Conservation (phyloP, 371 early-diverging fungal genomes). For the Syncephalis fuscata region DNA sequence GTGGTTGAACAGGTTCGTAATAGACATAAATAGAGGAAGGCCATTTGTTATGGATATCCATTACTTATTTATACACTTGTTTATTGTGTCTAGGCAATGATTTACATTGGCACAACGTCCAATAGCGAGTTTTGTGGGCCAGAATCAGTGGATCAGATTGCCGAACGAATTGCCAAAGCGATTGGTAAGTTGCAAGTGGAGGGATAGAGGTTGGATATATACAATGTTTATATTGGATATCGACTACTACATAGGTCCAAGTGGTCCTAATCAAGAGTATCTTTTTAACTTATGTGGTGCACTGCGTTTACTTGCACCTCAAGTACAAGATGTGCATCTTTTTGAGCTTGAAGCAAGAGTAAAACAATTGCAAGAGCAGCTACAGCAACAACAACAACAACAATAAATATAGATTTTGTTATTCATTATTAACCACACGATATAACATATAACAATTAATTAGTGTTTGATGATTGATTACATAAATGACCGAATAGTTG, state of each 20-base stretch:
- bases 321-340: constrained; percentile 39
- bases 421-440: too few relatives aligned
- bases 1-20: constrained; percentile 26
- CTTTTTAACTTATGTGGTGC: constrained; percentile 48
- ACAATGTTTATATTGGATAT: neutral
- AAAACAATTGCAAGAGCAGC: constrained; percentile 9
- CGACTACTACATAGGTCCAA: constrained; percentile 27
- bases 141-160: constrained; percentile 44
- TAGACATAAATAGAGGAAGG: neutral
- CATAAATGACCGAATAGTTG: too few relatives aligned
- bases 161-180: constrained; percentile 44
- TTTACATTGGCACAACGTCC: constrained; percentile 65
- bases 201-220: too few relatives aligned
- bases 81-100: constrained; percentile 33
- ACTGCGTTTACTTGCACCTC: constrained; percentile 33
- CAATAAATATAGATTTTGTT: too few relatives aligned
- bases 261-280: constrained; percentile 65
- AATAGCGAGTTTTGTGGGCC: constrained; percentile 77
- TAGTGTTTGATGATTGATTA: too few relatives aligned
- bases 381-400: too few relatives aligned
- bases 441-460: too few relatives aligned
- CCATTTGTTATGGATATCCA: neutral
- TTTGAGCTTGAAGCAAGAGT: constrained; percentile 37
- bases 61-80: neutral
- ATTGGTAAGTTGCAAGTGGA: constrained; percentile 23